Evolutionary conservation across 768 basidiomycete species (phyloP), one percentile per base, ranked within the genome.

Genomic region (Pleurotus cornucopiae): DNA sequence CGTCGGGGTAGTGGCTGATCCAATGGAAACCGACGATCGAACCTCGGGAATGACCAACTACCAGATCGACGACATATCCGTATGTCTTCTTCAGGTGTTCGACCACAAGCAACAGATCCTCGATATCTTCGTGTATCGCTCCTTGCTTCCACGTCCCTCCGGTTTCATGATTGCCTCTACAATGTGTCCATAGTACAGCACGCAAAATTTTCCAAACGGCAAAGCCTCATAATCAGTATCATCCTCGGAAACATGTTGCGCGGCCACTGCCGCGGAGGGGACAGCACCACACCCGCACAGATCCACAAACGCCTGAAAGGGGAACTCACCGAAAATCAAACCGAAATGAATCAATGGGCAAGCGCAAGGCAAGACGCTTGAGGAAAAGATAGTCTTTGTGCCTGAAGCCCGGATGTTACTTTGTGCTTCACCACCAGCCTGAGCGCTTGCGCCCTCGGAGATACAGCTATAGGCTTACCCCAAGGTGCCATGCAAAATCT

Each of bases 381-480:
- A 88, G 86, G 73, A 87, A 91, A 47, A 93, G 67, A 70, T 93
- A 93, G 66, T 93, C 86, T 63, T 91, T 91, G 69, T 93, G 91
- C 63, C 90, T 92, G 68, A 47, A 63, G 62, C 38, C 48, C 30
- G 30, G 30, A 39, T 30, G 55, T 59, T 61, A 43, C 39, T 62
- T 58, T 55, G 60, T 65, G 66, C 59, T 65, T 61, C 49, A 64
- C 59, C 58, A 46, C 47, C 39, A 44, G 47, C 30, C 56, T 60
- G 44, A 62, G 59, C 37, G 55, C 58, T 58, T 60, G 59, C 49
- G 46, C 48, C 43, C 54, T 58, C 60, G 61, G 65, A 66, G 62
- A 63, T 58, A 48, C 59, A 65, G 64, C 66, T 58, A 57, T 65
- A 61, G 45, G 63, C 79, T 69, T 67, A 88, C 90, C 90, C 90